phyloP scores from a whole-genome alignment of 2,329 filamentous ascomycete species.

The Cladobotryum mycophilum region DNA sequence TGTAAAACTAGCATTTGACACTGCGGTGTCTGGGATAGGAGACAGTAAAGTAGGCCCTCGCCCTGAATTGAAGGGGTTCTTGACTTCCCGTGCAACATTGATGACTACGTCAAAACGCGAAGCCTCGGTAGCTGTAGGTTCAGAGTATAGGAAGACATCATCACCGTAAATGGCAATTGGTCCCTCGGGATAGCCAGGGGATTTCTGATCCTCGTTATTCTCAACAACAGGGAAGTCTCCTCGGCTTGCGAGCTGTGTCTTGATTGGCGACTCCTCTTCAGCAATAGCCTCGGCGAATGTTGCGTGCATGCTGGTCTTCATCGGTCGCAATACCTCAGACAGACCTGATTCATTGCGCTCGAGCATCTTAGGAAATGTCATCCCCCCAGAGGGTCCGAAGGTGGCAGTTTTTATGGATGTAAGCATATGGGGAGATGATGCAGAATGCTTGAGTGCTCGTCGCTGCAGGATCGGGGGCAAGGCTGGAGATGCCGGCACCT shows the following conservation, averaged over 20 bases:
- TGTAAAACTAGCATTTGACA: slow-evolving; percentile 50
- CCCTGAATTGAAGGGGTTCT: slow-evolving; percentile 59
- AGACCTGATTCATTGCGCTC: slow-evolving; percentile 55
- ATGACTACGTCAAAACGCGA: slow-evolving; percentile 74
- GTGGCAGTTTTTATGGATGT: slow-evolving; percentile 52
- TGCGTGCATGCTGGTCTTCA: slow-evolving; percentile 34
- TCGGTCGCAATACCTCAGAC: slow-evolving; percentile 51
- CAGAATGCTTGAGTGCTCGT: slow-evolving; percentile 59
- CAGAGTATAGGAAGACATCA: slow-evolving; percentile 70
- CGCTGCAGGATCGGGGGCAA: slow-evolving; percentile 55
- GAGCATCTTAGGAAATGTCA: slow-evolving; percentile 56
- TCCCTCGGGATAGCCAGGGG: slow-evolving; percentile 74
- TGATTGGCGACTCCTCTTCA: slow-evolving; percentile 54
- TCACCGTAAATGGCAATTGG: slow-evolving; percentile 77
- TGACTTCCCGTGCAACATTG: slow-evolving; percentile 77
- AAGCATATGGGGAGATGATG: slow-evolving; percentile 61
- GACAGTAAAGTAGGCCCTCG: slow-evolving; percentile 16
- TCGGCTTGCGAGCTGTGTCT: slow-evolving; percentile 55
- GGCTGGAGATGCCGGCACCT: slow-evolving; percentile 50
- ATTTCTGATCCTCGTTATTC: slow-evolving; percentile 72
- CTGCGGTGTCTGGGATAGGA: slow-evolving; percentile 45
- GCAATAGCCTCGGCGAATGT: slow-evolving; percentile 39
- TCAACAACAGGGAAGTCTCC: slow-evolving; percentile 56
- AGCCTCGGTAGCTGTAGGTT: slow-evolving; percentile 73
- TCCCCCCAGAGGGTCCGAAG: slow-evolving; percentile 55